Evolutionary conservation across 2,329 filamentous ascomycete genomes (phyloP).

Genomic region (Aureobasidium namibiae): DNA sequence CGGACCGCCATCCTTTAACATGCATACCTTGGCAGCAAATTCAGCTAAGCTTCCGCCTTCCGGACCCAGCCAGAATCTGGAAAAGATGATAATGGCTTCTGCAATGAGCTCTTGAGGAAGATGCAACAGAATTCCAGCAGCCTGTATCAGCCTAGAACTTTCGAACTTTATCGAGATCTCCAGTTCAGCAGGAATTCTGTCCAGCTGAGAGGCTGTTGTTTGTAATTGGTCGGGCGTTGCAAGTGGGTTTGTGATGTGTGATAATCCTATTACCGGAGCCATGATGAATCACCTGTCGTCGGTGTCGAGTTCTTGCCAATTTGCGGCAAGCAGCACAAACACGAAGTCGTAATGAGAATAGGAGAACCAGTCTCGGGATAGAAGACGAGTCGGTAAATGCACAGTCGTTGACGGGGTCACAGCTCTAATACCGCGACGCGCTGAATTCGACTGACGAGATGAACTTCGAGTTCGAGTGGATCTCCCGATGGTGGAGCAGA

Average conservation of each 20-base stretch:
- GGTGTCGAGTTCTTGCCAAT: neutral
- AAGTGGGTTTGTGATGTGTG: slow-evolving; percentile 58
- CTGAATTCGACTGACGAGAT: slow-evolving; percentile 3
- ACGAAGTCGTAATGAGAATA: neutral
- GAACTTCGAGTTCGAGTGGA: slow-evolving; percentile 4
- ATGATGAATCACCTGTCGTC: slow-evolving; percentile 14
- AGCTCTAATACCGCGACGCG: neutral
- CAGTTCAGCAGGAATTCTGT: slow-evolving; percentile 56
- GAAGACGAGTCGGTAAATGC: neutral
- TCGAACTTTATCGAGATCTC: slow-evolving; percentile 65
- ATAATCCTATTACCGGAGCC: slow-evolving; percentile 25
- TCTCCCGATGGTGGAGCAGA: slow-evolving; percentile 2
- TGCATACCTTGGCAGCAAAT: slow-evolving; percentile 43
- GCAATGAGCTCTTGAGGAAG: slow-evolving; percentile 80
- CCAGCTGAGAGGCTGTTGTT: slow-evolving; percentile 46
- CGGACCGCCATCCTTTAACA: neutral
- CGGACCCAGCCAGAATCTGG: slow-evolving; percentile 67
- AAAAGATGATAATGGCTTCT: slow-evolving; percentile 73
- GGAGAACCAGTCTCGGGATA: neutral
- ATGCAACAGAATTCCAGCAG: slow-evolving; percentile 70
- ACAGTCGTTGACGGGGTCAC: slow-evolving; percentile 2
- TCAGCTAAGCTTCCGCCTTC: slow-evolving; percentile 40
- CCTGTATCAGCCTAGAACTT: slow-evolving; percentile 66
- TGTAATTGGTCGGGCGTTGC: slow-evolving; percentile 63
- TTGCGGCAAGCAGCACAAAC: neutral